Evolutionary conservation across 164 flowering plant species (phyloP).

Genomic region (grape (Vitis vinifera)): DNA sequence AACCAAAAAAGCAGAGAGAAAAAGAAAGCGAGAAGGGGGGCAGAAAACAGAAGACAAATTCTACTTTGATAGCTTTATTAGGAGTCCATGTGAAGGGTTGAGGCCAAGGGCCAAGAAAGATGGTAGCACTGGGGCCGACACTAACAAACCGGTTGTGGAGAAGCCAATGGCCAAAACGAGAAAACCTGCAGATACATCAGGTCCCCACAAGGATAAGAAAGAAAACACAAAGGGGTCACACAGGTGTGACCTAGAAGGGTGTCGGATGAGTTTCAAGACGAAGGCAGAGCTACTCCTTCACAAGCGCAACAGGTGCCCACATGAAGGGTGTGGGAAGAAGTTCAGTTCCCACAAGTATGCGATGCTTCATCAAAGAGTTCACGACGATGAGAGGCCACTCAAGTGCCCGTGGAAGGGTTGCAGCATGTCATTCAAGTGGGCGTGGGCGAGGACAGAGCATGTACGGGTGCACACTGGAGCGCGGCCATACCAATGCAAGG

Average conservation of each 20-base stretch:
- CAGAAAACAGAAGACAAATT: constrained; percentile 20
- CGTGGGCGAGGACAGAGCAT: constrained; percentile 96
- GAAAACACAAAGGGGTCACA: constrained; percentile 22
- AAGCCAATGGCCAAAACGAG: constrained; percentile 23
- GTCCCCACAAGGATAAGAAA: constrained; percentile 23
- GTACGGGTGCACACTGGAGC: constrained; percentile 88
- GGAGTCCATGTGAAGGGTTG: constrained; percentile 91
- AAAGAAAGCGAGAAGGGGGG: constrained; percentile 47
- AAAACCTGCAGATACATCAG: constrained; percentile 18
- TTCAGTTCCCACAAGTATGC: constrained; percentile 78
- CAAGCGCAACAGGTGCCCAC: constrained; percentile 63
- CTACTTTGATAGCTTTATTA: constrained; percentile 35
- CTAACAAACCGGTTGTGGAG: not conserved
- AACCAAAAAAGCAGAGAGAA: constrained; percentile 24
- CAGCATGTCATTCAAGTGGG: constrained; percentile 91
- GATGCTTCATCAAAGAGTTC: constrained; percentile 69
- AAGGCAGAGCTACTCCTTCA: constrained; percentile 62
- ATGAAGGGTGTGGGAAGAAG: constrained; percentile 71
- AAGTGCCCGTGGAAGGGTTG: constrained; percentile 94
- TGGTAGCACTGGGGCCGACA: constrained; percentile 13
- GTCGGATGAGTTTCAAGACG: constrained; percentile 68
- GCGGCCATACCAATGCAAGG: constrained; percentile 77
- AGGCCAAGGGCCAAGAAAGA: constrained; percentile 58
- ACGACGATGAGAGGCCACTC: constrained; percentile 77
- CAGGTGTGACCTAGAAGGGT: constrained; percentile 69